A percentile compares a stretch with the other conserved stretches of the same genome.
These are phyloP conservation scores for Suhomyces xylopsoci DNA, from an alignment of 805 yeast species.

Conservation along the genomic window DNA sequence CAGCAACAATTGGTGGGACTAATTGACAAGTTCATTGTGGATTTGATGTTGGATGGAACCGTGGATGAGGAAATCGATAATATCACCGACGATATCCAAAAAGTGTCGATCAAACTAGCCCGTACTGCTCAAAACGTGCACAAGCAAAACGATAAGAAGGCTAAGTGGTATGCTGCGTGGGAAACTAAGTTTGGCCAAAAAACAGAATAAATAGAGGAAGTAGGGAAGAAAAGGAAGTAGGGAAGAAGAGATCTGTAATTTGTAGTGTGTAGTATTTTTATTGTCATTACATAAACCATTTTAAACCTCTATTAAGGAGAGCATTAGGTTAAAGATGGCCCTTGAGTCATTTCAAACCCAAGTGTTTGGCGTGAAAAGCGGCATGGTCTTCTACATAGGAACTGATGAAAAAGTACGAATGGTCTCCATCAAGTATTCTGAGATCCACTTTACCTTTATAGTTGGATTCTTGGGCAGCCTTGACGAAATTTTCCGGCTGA, in stretches of 20 bases:
- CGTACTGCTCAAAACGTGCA: conserved; percentile 46
- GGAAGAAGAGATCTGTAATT: background rate
- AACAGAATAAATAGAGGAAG: background rate
- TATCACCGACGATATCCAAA: conserved; percentile 22
- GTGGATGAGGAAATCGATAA: conserved; percentile 34
- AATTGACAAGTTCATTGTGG: conserved; percentile 59
- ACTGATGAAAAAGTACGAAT: conserved; percentile 82
- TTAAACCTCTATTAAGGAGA: background rate
- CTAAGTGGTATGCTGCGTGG: conserved; percentile 61
- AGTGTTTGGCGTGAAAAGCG: conserved; percentile 75
- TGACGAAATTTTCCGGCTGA: conserved; percentile 68
- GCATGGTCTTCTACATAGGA: conserved; percentile 82
- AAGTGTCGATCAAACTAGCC: conserved; percentile 29
- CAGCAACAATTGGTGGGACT: conserved; percentile 43
- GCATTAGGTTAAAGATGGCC: background rate
- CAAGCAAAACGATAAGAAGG: conserved; percentile 47
- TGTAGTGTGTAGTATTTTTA: background rate
- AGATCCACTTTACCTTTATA: conserved; percentile 62
- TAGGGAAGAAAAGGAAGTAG: background rate
- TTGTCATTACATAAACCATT: background rate
- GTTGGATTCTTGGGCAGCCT: conserved; percentile 53
- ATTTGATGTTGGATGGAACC: conserved; percentile 48
- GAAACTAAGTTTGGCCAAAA: conserved; percentile 34
- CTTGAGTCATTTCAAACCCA: conserved; percentile 26
- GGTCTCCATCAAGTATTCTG: conserved; percentile 78